Evolutionary conservation across 306 rosid species (phyloP).

Genomic region (Potentilla sterilis): DNA sequence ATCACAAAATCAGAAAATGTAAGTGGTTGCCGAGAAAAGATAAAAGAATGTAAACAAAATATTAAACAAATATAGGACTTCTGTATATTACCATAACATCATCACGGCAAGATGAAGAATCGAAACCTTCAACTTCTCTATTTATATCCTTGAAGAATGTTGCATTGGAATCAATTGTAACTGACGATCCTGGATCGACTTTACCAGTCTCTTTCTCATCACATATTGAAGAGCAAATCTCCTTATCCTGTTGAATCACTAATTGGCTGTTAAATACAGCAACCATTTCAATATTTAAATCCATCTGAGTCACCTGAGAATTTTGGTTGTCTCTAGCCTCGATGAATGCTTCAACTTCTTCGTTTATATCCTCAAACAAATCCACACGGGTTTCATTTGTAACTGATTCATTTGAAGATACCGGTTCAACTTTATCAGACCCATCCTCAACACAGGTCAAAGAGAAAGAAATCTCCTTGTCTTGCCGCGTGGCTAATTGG

Average conservation of each 20-base stretch:
- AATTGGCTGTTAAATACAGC: conserved; percentile 27
- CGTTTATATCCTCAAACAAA: conserved; percentile 18
- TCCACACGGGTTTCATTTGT: conserved; percentile 36
- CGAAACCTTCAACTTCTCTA: conserved; percentile 32
- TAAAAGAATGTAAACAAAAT: conserved; percentile 9
- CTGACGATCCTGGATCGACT: conserved; percentile 31
- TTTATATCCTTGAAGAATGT: conserved; percentile 26
- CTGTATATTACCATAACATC: conserved; percentile 33
- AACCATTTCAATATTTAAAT: conserved; percentile 29
- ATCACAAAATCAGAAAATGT: conserved; percentile 18
- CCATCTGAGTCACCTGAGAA: conserved; percentile 28
- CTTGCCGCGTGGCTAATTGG: conserved; percentile 28
- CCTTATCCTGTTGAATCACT: conserved; percentile 28
- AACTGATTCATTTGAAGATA: conserved; percentile 23
- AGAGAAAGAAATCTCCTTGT: conserved; percentile 24
- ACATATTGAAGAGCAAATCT: background rate
- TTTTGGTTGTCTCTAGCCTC: conserved; percentile 34
- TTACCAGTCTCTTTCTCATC: conserved; percentile 34
- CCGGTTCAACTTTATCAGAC: conserved; percentile 29
- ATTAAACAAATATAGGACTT: conserved; percentile 16
- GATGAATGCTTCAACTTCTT: conserved; percentile 28
- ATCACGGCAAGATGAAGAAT: conserved; percentile 2
- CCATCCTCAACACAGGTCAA: conserved; percentile 29
- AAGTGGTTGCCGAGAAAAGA: conserved; percentile 9
- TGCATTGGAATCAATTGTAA: conserved; percentile 35